Base-by-base conservation (phyloP, 106 monocot genomes). In the Alisma plantagoaquatica region DNA sequence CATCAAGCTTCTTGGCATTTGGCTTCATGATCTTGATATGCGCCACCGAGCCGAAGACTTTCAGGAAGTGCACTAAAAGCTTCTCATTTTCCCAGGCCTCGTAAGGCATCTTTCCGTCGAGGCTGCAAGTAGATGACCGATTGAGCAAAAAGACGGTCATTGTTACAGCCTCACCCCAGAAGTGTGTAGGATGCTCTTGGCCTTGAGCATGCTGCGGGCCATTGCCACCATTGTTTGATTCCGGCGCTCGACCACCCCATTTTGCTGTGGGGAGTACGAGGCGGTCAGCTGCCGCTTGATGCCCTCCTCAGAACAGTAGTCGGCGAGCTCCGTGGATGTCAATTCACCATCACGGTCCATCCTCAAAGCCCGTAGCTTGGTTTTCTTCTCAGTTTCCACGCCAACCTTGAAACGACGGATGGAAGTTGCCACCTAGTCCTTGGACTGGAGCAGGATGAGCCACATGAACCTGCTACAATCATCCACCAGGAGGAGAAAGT, bases 311-410 rank as follows among this genome's bases (percentile, higher is more conserved):
- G 8, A 6, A 9, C 17, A 23, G 17, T 49, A 49, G 3, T 49
- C 23, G 3, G 5, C 17, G 49, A 49, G 27, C 8, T 7, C 52
- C 9, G 6, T 17, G n/a, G n/a, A n/a, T n/a, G n/a, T 3, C n/a
- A 46, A 17, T 49, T 26, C 49, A 10, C 49, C 4, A 53, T 53
- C 52, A 17, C n/a, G n/a, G n/a, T n/a, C n/a, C n/a, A 30, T 29
- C 6, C 52, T 8, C 6, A 53, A 7, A 4, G 52, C 52, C 4
- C 21, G 15, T 4, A 53, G 11, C 2, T 24, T 3, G 4, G 24
- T 2, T 2, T 26, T 17, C 23, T 4, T 49, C 17, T 22, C 7
- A 3, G 10, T 15, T 15, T 49, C 49, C 5, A 16, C 45, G 6
- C 5, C 4, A 5, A 16, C 45, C n/a, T 16, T 46, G 15, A 46